Conservation (phyloP, 1,284 basidiomycete species). For the Cryptococcus floricola region DNA sequence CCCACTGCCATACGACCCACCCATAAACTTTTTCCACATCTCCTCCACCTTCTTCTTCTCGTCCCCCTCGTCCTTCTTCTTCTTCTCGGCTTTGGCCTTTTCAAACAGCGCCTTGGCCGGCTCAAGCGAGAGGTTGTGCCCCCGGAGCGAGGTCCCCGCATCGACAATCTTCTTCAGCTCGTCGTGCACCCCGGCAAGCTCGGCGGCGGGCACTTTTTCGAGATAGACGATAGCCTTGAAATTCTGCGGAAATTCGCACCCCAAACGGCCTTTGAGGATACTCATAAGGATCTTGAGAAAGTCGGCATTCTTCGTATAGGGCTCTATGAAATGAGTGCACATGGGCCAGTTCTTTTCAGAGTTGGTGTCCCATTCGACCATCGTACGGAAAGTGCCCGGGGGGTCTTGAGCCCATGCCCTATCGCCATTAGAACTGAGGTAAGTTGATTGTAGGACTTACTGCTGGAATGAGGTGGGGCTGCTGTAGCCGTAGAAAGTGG, state of each 20-base stretch:
- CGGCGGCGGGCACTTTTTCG: conserved; percentile 19
- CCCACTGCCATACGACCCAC: conserved; percentile 18
- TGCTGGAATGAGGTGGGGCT: no score
- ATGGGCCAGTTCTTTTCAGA: no score
- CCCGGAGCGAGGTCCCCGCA: not conserved
- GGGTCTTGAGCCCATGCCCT: no score
- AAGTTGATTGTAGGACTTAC: no score
- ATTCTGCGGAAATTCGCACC: conserved; percentile 38
- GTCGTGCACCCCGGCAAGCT: conserved; percentile 23
- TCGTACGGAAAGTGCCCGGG: no score
- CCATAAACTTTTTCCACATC: conserved; percentile 42
- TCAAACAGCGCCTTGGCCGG: conserved; percentile 31
- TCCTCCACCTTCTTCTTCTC: conserved; percentile 34
- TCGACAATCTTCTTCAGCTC: conserved; percentile 25
- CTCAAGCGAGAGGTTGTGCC: conserved; percentile 1
- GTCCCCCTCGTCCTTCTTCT: conserved; percentile 26
- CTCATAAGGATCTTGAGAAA: conserved; percentile 33
- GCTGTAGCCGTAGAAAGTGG: no score
- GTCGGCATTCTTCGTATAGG: no score
- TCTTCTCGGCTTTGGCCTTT: conserved; percentile 18
- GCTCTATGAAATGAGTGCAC: no score
- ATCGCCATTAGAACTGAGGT: no score
- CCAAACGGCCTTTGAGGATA: conserved; percentile 33
- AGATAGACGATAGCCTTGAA: conserved; percentile 40
- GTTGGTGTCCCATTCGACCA: no score